Evolutionary conservation across 805 yeast genomes (phyloP).

Genomic region (Spathaspora sp.): DNA sequence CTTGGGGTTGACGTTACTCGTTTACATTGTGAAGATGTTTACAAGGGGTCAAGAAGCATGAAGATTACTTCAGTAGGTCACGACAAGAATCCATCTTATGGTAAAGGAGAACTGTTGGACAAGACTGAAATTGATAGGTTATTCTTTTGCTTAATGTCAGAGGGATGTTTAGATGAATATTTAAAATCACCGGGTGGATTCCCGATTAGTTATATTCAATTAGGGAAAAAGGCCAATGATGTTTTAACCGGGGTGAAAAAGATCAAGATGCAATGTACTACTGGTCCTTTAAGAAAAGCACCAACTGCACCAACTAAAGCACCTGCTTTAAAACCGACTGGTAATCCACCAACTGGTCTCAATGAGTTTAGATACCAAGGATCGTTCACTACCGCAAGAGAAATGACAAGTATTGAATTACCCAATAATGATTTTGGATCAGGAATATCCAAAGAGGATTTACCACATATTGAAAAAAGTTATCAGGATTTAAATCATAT

Average conservation of each 20-base stretch:
- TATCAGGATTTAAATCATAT: slow-evolving; percentile 36
- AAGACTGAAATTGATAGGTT: slow-evolving; percentile 76
- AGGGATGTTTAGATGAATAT: slow-evolving; percentile 65
- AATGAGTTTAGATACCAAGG: slow-evolving; percentile 15
- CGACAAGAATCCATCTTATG: slow-evolving; percentile 58
- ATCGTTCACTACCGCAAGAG: slow-evolving; percentile 16
- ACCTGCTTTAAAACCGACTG: not conserved
- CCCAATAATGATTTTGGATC: slow-evolving; percentile 16
- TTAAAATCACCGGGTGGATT: slow-evolving; percentile 73
- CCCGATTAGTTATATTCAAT: slow-evolving; percentile 68
- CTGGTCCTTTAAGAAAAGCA: slow-evolving; percentile 1
- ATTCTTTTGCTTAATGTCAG: slow-evolving; percentile 70
- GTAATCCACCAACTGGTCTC: not conserved
- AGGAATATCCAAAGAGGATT: slow-evolving; percentile 13
- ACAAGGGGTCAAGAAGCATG: slow-evolving; percentile 65
- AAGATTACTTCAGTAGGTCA: slow-evolving; percentile 64
- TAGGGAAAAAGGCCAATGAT: slow-evolving; percentile 53
- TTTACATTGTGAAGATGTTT: slow-evolving; percentile 77
- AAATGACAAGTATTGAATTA: slow-evolving; percentile 15
- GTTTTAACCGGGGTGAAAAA: slow-evolving; percentile 43
- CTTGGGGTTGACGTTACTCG: slow-evolving; percentile 66
- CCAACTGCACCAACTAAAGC: not conserved
- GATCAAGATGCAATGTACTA: slow-evolving; percentile 51
- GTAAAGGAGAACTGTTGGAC: slow-evolving; percentile 62
- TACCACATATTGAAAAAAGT: slow-evolving; percentile 21